Evolutionary conservation across 768 basidiomycete genomes (phyloP).

Genomic region (Pulveroboletus sp.): DNA sequence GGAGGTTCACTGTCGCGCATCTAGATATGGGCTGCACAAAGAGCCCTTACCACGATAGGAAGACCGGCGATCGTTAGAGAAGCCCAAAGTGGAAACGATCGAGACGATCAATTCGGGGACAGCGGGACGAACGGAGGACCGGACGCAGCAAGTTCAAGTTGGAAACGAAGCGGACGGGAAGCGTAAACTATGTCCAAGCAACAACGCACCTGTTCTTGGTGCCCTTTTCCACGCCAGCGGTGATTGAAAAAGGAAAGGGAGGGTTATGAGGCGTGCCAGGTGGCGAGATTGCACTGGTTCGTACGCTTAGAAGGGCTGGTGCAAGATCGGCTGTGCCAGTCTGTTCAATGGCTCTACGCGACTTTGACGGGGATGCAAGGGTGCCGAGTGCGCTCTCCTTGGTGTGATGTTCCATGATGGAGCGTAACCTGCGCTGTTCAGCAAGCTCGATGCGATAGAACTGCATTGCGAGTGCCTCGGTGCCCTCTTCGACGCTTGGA

Average conservation of each 20-base stretch:
- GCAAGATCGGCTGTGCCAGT: not conserved
- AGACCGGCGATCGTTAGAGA: slow-evolving; percentile 2
- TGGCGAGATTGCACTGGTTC: slow-evolving; percentile 12
- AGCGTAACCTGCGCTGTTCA: slow-evolving; percentile 85
- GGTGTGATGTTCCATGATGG: slow-evolving; percentile 89
- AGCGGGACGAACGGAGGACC: too few relatives aligned
- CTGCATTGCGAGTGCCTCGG: slow-evolving; percentile 84
- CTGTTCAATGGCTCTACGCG: slow-evolving; percentile 6
- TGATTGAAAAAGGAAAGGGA: slow-evolving; percentile 85
- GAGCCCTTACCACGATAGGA: not conserved
- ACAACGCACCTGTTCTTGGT: slow-evolving; percentile 78
- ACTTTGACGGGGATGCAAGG: slow-evolving; percentile 1
- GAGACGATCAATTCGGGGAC: not conserved
- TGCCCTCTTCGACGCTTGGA: slow-evolving; percentile 58
- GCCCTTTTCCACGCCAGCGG: slow-evolving; percentile 93
- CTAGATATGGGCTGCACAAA: not conserved
- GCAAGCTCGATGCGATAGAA: slow-evolving; percentile 91
- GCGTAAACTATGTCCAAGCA: not conserved
- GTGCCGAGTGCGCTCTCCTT: slow-evolving; percentile 44
- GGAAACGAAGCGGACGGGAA: not conserved
- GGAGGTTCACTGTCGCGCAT: not conserved
- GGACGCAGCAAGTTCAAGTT: too few relatives aligned
- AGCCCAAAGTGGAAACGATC: not conserved
- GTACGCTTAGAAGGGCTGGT: not conserved
- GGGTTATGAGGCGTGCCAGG: slow-evolving; percentile 18